A percentile compares a stretch with the other conserved stretches of the same genome.
phyloP scores from a whole-genome alignment of 495 filamentous ascomycete genomes.

The Friedmanniomyces endolithicus region DNA sequence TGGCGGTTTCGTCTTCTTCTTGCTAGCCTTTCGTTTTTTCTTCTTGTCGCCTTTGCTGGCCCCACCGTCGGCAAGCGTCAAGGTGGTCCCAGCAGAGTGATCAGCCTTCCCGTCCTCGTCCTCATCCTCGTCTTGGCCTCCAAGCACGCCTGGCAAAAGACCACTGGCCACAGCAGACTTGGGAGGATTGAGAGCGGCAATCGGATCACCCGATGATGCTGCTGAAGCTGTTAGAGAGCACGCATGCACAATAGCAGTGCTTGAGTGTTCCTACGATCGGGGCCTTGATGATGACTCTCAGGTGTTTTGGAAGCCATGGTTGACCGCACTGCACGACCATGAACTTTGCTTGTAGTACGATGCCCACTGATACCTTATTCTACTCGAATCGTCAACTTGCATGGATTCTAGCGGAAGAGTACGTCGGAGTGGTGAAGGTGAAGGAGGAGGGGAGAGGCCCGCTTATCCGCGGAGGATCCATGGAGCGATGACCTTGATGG shows the following conservation, averaged over 20 bases:
- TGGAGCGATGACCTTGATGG: no score
- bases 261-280: conserved; percentile 19
- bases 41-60: conserved; percentile 40
- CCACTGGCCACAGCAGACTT: conserved; percentile 22
- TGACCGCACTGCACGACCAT: background rate
- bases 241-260: background rate
- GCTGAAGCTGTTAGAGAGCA: conserved; percentile 15
- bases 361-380: no score
- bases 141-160: conserved; percentile 20
- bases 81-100: conserved; percentile 9
- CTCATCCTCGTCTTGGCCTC: conserved; percentile 23
- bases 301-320: conserved; percentile 26
- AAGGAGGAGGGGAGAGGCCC: no score
- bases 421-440: no score
- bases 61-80: conserved; percentile 32
- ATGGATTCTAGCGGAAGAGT: no score
- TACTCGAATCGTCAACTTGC: no score
- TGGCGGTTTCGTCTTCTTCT: conserved; percentile 51
- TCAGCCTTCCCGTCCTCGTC: conserved; percentile 20
- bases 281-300: conserved; percentile 20
- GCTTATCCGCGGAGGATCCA: no score
- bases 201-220: conserved; percentile 19
- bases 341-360: no score
- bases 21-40: conserved; percentile 49
- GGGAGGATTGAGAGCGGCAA: conserved; percentile 21